These are phyloP conservation scores for Neurospora sp. DNA, from an alignment of 495 filamentous ascomycete genomes.

Conservation along the genomic window DNA sequence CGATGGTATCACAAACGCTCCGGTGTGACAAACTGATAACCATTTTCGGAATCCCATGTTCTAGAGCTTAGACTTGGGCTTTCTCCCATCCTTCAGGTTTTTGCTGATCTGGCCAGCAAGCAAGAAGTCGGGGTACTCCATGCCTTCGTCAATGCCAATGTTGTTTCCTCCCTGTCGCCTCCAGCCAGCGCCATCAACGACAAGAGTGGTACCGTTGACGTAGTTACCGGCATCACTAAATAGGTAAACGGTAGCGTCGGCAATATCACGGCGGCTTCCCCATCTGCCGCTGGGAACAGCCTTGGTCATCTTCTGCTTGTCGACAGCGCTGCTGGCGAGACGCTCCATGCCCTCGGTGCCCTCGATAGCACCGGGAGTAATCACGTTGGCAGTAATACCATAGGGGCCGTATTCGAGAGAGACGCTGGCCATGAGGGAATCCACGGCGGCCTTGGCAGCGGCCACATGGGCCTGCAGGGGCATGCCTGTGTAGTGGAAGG, in stretches of 20 bases:
- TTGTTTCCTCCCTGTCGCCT: conserved; percentile 36
- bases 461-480: conserved; percentile 79
- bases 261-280: conserved; percentile 80
- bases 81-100: conserved; percentile 30
- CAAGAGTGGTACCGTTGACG: conserved; percentile 66
- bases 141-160: conserved; percentile 35
- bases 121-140: conserved; percentile 38
- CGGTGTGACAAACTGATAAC: not conserved
- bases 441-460: conserved; percentile 85
- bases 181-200: conserved; percentile 74
- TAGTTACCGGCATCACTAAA: conserved; percentile 78
- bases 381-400: conserved; percentile 82
- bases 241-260: conserved; percentile 82
- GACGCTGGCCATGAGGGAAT: conserved; percentile 63
- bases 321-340: conserved; percentile 30
- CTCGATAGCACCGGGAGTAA: conserved; percentile 70
- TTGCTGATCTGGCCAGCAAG: conserved; percentile 30
- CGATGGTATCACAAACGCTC: not conserved
- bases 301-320: conserved; percentile 16
- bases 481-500: conserved; percentile 76
- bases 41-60: not conserved
- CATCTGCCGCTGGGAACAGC: conserved; percentile 58
- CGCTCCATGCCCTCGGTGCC: conserved; percentile 53
- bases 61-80: conserved; percentile 33
- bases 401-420: conserved; percentile 81